Percentiles rank a stretch among this genome's conserved stretches.
Evolutionary conservation across 2,329 filamentous ascomycete species (phyloP).

Genomic region (Pseudodiploospora longispora): DNA sequence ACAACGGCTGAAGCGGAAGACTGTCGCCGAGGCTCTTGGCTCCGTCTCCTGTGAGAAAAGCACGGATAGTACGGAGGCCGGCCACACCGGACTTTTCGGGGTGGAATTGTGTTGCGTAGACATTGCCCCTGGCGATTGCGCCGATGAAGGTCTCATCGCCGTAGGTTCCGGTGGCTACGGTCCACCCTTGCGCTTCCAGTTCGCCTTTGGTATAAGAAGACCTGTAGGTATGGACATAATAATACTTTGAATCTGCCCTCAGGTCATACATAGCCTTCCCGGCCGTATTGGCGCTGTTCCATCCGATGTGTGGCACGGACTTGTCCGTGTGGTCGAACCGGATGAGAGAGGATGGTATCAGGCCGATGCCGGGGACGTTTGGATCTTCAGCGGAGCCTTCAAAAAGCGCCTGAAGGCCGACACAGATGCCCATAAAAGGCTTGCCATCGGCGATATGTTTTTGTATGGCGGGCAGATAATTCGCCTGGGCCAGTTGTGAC

Average conservation of each 20-base stretch:
- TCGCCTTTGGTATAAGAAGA: constrained; percentile 65
- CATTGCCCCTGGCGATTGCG: constrained; percentile 74
- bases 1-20: constrained; percentile 5
- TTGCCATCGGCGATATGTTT: constrained; percentile 84
- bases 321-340: constrained; percentile 73
- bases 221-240: constrained; percentile 96
- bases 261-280: constrained; percentile 64
- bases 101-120: constrained; percentile 93
- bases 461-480: constrained; percentile 74
- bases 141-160: constrained; percentile 86
- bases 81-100: constrained; percentile 94
- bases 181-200: constrained; percentile 78
- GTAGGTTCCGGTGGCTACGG: constrained; percentile 83
- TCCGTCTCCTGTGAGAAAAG: constrained; percentile 71
- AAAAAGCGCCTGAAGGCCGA: constrained; percentile 87
- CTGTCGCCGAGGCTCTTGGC: constrained; percentile 38
- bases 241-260: constrained; percentile 81
- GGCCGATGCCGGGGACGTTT: constrained; percentile 61
- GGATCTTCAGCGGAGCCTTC: constrained; percentile 74
- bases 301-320: constrained; percentile 97
- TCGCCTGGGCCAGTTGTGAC: constrained; percentile 70
- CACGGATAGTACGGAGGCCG: constrained; percentile 72
- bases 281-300: constrained; percentile 77
- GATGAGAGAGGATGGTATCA: constrained; percentile 63
- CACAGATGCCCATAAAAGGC: constrained; percentile 96